Conservation (phyloP, 2,329 filamentous ascomycete genomes). For the Paramyrothecium sp. region DNA sequence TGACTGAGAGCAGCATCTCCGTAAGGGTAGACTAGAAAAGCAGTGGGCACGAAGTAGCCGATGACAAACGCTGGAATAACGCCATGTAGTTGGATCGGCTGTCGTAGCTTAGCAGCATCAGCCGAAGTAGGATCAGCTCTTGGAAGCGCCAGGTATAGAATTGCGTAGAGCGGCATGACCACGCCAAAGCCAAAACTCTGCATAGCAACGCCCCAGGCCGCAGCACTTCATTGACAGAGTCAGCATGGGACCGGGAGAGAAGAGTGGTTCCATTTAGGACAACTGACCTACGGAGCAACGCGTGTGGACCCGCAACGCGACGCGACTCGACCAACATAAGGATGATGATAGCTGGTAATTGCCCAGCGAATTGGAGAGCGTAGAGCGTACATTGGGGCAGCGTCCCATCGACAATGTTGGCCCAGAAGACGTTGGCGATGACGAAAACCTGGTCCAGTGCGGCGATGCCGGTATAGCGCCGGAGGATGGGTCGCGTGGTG, state of each 20-base stretch:
- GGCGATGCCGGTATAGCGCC: conserved; percentile 13
- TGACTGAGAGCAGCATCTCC: conserved; percentile 14
- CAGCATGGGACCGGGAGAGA: neutral
- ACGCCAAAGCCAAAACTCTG: conserved; percentile 20
- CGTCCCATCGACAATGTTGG: conserved; percentile 18
- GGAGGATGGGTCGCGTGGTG: conserved; percentile 13
- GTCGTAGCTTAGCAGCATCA: conserved; percentile 13
- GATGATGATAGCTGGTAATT: neutral
- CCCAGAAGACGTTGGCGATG: conserved; percentile 17
- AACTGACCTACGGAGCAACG: neutral
- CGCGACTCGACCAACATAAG: neutral
- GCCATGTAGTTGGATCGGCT: conserved; percentile 14
- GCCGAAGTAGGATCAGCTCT: conserved; percentile 4
- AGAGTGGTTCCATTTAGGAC: neutral
- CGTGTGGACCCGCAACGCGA: neutral
- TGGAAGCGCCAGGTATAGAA: conserved; percentile 16
- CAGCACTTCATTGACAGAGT: neutral
- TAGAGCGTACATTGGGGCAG: neutral
- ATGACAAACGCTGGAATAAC: conserved; percentile 15
- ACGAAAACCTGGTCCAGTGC: conserved; percentile 14
- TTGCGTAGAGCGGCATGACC: conserved; percentile 15
- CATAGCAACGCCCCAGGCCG: conserved; percentile 18
- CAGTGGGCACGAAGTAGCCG: conserved; percentile 17
- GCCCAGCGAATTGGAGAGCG: neutral
- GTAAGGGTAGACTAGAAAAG: conserved; percentile 17